Percentiles rank a stretch among this genome's conserved stretches.
phyloP scores from a whole-genome alignment of 2,329 filamentous ascomycete genomes.

The Fusarium oligoseptatum region DNA sequence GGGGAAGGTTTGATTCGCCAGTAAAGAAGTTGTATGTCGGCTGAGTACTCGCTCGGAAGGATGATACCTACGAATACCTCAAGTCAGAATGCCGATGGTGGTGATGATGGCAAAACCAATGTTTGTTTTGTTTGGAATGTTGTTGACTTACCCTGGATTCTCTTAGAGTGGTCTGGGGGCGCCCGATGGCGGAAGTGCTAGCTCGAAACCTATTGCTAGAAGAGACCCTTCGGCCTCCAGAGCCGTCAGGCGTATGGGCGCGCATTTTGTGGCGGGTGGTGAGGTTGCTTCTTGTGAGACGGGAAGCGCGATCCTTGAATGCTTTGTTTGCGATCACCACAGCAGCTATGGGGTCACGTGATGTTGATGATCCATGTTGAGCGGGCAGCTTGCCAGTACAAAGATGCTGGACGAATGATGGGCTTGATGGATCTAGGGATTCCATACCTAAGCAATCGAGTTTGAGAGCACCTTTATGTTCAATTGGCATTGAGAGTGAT shows the following conservation, averaged over 20 bases:
- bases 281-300: conserved; percentile 13
- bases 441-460: not conserved
- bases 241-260: conserved; percentile 49
- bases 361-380: not conserved
- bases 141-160: conserved; percentile 56
- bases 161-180: conserved; percentile 53
- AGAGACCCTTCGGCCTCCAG: conserved; percentile 48
- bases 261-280: conserved; percentile 47
- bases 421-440: no score
- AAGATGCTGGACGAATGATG: not conserved
- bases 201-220: conserved; percentile 51
- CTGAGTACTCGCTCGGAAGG: conserved; percentile 63
- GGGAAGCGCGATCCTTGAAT: conserved; percentile 26
- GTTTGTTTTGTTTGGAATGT: conserved; percentile 43
- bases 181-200: conserved; percentile 53
- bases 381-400: not conserved
- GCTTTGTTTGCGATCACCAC: conserved; percentile 40
- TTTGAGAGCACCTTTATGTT: not conserved
- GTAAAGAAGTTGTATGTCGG: conserved; percentile 72
- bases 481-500: not conserved
- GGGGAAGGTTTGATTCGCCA: conserved; percentile 59
- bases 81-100: conserved; percentile 11
- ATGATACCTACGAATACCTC: conserved; percentile 54
- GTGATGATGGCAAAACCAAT: conserved; percentile 14
- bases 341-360: conserved; percentile 42